These are phyloP conservation scores for Ganoderma multipileum DNA, from an alignment of 1,284 basidiomycete species.

Conservation along the genomic window DNA sequence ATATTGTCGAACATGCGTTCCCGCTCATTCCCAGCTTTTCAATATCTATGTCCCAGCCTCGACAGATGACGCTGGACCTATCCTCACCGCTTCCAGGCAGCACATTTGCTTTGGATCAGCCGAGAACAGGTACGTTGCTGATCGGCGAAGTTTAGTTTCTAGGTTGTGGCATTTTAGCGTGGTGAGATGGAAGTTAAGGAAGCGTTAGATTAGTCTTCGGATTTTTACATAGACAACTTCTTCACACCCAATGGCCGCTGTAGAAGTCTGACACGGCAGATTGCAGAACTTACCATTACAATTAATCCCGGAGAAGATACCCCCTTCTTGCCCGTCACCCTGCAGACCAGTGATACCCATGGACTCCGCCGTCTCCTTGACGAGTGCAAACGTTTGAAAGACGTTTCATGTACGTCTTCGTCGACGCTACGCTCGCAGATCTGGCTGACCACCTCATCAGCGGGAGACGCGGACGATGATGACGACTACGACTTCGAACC, in stretches of 20 bases:
- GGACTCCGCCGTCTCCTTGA: constrained; percentile 50
- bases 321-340: constrained; percentile 41
- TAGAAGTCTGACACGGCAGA: not conserved
- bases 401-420: constrained; percentile 42
- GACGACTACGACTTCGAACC: constrained; percentile 25
- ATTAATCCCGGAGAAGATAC: constrained; percentile 49
- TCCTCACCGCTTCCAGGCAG: constrained; percentile 23
- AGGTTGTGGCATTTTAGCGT: not conserved
- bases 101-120: constrained; percentile 27
- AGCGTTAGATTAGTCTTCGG: not conserved
- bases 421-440: not conserved
- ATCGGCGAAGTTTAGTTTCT: not conserved
- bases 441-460: constrained; percentile 10
- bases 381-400: constrained; percentile 58
- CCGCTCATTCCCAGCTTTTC: constrained; percentile 60
- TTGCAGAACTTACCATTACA: constrained; percentile 50
- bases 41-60: constrained; percentile 59
- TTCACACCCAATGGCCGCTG: not conserved
- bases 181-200: not conserved
- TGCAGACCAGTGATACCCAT: constrained; percentile 56
- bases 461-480: constrained; percentile 19
- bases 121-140: constrained; percentile 35
- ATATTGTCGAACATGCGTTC: constrained; percentile 50
- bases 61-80: constrained; percentile 34
- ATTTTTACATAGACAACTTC: not conserved